Evolutionary conservation across 768 basidiomycete genomes (phyloP), one percentile per base, ranked within the genome.

Genomic region (Suillus cothurnatus): DNA sequence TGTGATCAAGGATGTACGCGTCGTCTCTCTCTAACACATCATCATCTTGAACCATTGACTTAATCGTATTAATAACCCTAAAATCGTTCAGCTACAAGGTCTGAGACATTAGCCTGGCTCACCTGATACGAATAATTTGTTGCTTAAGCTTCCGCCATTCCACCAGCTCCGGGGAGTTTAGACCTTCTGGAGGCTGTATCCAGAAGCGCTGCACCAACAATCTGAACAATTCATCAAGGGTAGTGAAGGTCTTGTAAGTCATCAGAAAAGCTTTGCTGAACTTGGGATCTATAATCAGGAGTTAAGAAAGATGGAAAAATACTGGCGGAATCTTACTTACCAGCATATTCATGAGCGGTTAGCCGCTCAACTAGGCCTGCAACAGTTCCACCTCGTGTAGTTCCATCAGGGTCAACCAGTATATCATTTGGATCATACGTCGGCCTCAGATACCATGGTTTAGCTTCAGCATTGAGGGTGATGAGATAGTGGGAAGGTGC

Each of bases 211-310:
- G 76, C 2, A 84, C 76, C 17, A 91, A 80, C 32, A 82, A 73
- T 55, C 84, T 81, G 53, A 89, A 81, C n/a, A 91, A 73, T 56
- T 85, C 80, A 36, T 84, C 79, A 2, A 84, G 76, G 14, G 82
- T 83, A 62, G 84, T 85, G 73, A 91, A 91, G 0, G 87, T 87
- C 69, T 86, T 85, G 79, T 88, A 90, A 4, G 90, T 91, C 78
- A 89, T 82, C 52, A 90, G 74, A 79, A 91, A 91, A 14, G 88
- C 86, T 64, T 82, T 81, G 67, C 78, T 85, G 74, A 85, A 89
- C 41, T 79, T 78, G 28, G 83, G 80, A 72, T 89, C 85, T 86
- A 53, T n/a, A 52, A 19, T 31, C 34, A 60, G 5, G 50, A 36
- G 49, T 71, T 11, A 74, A 66, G 47, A 36, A 0, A 19, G 17